Evolutionary conservation across 2,329 filamentous ascomycete genomes (phyloP).

Genomic region (Gaeumannomyces sp.): DNA sequence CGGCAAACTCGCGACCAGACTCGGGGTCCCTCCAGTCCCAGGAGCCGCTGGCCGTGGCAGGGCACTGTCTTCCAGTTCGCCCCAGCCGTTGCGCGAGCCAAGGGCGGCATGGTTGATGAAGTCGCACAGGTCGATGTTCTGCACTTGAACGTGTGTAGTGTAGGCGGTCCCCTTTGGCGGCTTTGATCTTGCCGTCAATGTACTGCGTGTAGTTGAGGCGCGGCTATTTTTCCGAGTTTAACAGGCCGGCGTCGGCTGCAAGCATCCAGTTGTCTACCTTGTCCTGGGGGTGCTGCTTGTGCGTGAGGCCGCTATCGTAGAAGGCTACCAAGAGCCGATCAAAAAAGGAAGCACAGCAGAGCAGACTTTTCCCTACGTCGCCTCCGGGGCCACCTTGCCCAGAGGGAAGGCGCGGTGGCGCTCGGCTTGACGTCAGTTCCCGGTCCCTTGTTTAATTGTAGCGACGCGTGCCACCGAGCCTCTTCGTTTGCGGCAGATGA

Average conservation of each 20-base stretch:
- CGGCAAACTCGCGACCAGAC: conserved; percentile 45
- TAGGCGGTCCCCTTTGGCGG: background rate
- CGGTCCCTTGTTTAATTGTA: too few species aligned
- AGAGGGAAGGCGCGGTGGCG: too few species aligned
- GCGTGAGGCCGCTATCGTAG: conserved; percentile 7
- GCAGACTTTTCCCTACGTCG: too few species aligned
- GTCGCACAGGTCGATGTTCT: conserved; percentile 11
- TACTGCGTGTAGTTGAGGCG: conserved; percentile 8
- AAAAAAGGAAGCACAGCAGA: too few species aligned
- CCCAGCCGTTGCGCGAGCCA: conserved; percentile 1
- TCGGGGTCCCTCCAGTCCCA: conserved; percentile 43
- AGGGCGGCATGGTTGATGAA: conserved; percentile 10
- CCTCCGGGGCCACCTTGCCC: too few species aligned
- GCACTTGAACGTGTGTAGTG: conserved; percentile 11
- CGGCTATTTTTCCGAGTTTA: conserved; percentile 6
- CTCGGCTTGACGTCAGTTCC: too few species aligned
- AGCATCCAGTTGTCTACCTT: conserved; percentile 1
- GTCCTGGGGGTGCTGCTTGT: background rate
- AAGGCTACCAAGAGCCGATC: background rate
- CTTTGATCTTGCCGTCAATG: conserved; percentile 3
- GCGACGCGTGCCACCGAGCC: too few species aligned
- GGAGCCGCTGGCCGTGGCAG: background rate
- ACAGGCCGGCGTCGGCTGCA: background rate
- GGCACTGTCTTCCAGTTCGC: background rate
- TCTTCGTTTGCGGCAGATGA: too few species aligned